Percentiles rank a stretch among this genome's conserved stretches.
Conservation (phyloP, 2,329 filamentous ascomycete species). For the Myriosclerotinia duriaeana region DNA sequence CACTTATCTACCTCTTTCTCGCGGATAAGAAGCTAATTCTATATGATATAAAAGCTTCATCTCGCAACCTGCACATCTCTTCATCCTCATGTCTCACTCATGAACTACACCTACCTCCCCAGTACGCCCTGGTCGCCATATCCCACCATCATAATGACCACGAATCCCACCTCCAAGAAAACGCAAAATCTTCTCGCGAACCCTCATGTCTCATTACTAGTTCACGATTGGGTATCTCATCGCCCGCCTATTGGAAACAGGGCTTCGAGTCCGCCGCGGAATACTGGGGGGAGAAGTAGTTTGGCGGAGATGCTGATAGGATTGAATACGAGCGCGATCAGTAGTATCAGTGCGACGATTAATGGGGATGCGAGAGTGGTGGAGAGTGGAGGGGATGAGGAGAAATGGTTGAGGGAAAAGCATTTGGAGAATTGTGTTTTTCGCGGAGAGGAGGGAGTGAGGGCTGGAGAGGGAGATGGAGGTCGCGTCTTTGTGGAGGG, state of each 20-base stretch:
- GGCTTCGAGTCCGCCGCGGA: conserved; percentile 56
- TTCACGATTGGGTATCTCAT: conserved; percentile 97
- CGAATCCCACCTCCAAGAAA: conserved; percentile 75
- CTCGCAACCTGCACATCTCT: conserved; percentile 86
- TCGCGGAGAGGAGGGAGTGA: conserved; percentile 53
- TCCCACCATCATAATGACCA: conserved; percentile 96
- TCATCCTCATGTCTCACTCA: conserved; percentile 87
- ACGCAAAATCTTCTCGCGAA: conserved; percentile 80
- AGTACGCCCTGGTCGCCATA: conserved; percentile 64
- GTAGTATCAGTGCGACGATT: conserved; percentile 88
- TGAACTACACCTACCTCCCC: conserved; percentile 98
- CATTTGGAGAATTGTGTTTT: conserved; percentile 95
- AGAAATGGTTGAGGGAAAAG: conserved; percentile 75
- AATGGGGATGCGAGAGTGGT: conserved; percentile 81
- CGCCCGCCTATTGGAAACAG: conserved; percentile 74
- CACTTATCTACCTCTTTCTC: background rate
- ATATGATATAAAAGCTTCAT: conserved; percentile 69
- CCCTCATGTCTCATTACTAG: conserved; percentile 85
- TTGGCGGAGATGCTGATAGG: conserved; percentile 83
- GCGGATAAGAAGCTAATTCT: background rate
- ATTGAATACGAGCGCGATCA: conserved; percentile 85
- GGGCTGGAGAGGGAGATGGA: conserved; percentile 49
- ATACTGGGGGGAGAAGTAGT: conserved; percentile 65
- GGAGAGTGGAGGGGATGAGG: conserved; percentile 72
- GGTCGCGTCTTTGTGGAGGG: conserved; percentile 71